A percentile compares a stretch with the other conserved stretches of the same genome.
Conservation (phyloP, 768 basidiomycete genomes). For the Podaxis carcinomalis region DNA sequence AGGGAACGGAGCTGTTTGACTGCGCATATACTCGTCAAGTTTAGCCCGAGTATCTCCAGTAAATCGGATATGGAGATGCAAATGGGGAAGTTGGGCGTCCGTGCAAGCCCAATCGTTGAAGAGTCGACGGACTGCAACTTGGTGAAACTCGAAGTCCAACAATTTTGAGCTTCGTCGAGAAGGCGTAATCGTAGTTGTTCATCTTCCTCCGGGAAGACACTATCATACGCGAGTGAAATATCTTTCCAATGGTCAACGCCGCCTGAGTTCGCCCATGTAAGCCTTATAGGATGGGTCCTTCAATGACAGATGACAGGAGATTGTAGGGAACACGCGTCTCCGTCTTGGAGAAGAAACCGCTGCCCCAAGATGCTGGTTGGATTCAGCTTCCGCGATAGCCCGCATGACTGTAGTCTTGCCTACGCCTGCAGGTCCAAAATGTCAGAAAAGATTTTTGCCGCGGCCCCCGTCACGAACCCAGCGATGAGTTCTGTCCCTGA, state of each 20-base stretch:
- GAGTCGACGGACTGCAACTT: background rate
- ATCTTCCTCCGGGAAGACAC: background rate
- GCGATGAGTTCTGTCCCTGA: too few species aligned
- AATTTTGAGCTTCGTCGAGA: background rate
- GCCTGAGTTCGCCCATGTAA: conserved; percentile 6
- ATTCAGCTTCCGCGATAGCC: background rate
- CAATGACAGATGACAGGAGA: conserved; percentile 19
- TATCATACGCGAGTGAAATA: background rate
- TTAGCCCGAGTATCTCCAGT: background rate
- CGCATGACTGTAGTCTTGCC: background rate
- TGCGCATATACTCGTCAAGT: background rate
- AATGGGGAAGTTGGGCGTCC: background rate
- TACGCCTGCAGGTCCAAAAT: too few species aligned
- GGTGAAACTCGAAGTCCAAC: background rate
- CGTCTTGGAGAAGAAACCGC: background rate
- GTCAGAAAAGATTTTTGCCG: too few species aligned
- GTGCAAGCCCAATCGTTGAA: background rate
- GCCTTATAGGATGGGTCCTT: background rate
- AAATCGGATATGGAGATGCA: background rate
- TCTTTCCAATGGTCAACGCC: background rate
- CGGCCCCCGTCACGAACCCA: too few species aligned
- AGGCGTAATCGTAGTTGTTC: background rate
- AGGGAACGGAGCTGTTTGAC: background rate
- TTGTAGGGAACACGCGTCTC: conserved; percentile 16
- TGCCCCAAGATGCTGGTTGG: background rate